Percentiles rank a stretch among this genome's conserved stretches.
phyloP scores from a whole-genome alignment of 179 eudicot species.

The Beta corolliflora region DNA sequence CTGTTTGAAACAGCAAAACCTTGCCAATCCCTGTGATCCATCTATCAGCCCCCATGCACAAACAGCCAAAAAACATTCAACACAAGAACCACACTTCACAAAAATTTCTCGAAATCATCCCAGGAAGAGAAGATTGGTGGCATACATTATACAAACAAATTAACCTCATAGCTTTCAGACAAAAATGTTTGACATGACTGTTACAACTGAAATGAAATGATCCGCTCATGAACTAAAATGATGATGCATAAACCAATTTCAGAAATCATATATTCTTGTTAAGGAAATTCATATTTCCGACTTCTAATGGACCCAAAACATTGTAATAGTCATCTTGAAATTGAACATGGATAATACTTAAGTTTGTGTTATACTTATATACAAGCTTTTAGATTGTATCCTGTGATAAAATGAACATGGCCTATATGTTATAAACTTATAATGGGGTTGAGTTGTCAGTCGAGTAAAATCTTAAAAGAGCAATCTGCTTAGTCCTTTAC shows the following conservation, averaged over 20 bases:
- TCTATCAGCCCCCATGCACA: background rate
- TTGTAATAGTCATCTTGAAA: no score
- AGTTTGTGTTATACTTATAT: background rate
- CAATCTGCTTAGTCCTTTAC: background rate
- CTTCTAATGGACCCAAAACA: no score
- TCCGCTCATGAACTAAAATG: background rate
- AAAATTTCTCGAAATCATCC: background rate
- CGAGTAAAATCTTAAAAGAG: background rate
- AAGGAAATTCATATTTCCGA: no score
- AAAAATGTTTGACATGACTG: background rate
- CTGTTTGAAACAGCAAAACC: background rate
- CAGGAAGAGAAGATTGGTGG: background rate
- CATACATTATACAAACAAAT: background rate
- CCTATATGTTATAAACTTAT: no score
- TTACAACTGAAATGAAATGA: no score
- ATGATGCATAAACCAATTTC: background rate
- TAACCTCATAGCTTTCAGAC: background rate
- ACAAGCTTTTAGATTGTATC: background rate
- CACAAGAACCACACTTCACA: background rate
- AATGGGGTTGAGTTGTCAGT: background rate
- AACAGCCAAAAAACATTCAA: background rate
- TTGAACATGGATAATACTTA: background rate
- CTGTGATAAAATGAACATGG: background rate
- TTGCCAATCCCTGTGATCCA: background rate
- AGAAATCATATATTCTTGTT: background rate